A percentile compares a stretch with the other conserved stretches of the same genome.
Conservation (phyloP, 2,329 filamentous ascomycete species). For the Colletotrichum sp. region DNA sequence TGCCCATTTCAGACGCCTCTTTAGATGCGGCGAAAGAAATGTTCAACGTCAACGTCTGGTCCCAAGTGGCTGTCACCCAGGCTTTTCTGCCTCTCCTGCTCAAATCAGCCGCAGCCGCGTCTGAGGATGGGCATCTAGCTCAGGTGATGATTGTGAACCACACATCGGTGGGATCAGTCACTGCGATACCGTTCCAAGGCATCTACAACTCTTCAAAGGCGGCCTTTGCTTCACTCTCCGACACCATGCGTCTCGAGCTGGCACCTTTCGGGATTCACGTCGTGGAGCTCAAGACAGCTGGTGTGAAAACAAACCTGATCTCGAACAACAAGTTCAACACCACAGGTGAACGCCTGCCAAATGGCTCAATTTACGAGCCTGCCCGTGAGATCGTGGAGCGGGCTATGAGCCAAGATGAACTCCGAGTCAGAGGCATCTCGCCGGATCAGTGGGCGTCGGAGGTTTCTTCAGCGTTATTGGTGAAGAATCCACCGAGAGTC, state of each 20-base stretch:
- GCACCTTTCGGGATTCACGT: slow-evolving; percentile 30
- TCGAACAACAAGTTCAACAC: slow-evolving; percentile 17
- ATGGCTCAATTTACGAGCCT: slow-evolving; percentile 27
- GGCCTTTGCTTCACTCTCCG: slow-evolving; percentile 25
- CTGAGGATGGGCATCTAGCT: neutral
- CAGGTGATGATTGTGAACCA: slow-evolving; percentile 6
- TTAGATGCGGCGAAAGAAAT: slow-evolving; percentile 27
- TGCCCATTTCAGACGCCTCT: slow-evolving; percentile 33
- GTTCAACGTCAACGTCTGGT: slow-evolving; percentile 36
- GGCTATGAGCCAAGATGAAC: slow-evolving; percentile 25
- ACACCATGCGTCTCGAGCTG: slow-evolving; percentile 32
- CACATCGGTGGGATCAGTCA: slow-evolving; percentile 22
- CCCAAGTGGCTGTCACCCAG: slow-evolving; percentile 30
- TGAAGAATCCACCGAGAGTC: slow-evolving; percentile 21
- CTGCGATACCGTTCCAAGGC: neutral
- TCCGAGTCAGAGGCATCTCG: slow-evolving; percentile 10
- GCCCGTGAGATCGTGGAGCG: slow-evolving; percentile 25
- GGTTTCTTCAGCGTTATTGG: slow-evolving; percentile 22
- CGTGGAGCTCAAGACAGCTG: slow-evolving; percentile 23
- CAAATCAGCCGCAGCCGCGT: neutral
- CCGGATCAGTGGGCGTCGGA: slow-evolving; percentile 27
- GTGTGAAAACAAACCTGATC: slow-evolving; percentile 17
- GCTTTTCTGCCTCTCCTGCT: slow-evolving; percentile 25
- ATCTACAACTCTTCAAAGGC: slow-evolving; percentile 31
- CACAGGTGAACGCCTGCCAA: slow-evolving; percentile 21